Evolutionary conservation across 345 rosid genomes (phyloP).

Genomic region (Angophora floribunda): DNA sequence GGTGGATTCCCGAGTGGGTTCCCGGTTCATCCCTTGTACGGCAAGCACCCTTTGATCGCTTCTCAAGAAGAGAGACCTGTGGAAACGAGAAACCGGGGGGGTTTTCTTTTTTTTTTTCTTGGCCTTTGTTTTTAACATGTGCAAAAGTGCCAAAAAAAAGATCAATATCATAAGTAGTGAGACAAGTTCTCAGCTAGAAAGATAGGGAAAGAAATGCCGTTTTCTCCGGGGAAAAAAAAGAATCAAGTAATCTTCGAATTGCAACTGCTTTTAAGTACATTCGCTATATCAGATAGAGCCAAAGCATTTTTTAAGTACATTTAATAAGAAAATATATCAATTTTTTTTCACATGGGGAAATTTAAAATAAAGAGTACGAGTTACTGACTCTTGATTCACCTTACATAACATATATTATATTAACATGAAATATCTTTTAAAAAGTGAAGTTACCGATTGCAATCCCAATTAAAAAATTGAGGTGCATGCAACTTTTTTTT

Average conservation of each 20-base stretch:
- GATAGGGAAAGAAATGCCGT: neutral
- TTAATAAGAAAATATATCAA: neutral
- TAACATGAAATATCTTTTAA: neutral
- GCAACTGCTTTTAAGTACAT: neutral
- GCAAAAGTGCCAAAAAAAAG: neutral
- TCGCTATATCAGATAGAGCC: neutral
- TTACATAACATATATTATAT: neutral
- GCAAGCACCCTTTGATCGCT: neutral
- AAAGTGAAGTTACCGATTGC: neutral
- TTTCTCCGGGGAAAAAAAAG: neutral
- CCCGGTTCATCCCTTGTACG: neutral
- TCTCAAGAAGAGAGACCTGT: neutral
- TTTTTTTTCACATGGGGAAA: neutral
- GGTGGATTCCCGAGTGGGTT: neutral
- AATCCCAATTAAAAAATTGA: neutral
- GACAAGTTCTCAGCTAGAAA: neutral
- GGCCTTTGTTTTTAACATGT: neutral
- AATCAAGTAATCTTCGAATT: neutral
- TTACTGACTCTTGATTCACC: neutral
- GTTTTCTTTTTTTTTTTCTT: neutral
- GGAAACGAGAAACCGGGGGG: neutral
- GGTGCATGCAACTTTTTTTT: neutral
- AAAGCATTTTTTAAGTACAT: neutral
- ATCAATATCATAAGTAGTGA: neutral
- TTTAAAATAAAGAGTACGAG: neutral